phyloP scores from a whole-genome alignment of 441 rosid genomes.

The Pelargonium fulgidum region DNA sequence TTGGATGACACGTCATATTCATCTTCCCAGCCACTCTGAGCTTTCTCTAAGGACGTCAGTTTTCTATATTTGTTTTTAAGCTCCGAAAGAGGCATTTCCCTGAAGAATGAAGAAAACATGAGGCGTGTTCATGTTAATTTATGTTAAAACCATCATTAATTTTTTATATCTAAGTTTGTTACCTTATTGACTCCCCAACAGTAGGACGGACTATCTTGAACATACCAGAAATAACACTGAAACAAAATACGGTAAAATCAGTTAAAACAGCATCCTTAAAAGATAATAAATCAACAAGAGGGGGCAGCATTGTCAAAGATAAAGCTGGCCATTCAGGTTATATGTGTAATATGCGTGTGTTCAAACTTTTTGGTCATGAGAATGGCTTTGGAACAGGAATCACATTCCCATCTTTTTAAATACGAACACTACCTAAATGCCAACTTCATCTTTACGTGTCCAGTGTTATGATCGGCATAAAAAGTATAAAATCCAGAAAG shows the following conservation, averaged over 20 bases:
- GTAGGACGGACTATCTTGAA: constrained; percentile 91
- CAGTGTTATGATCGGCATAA: background rate
- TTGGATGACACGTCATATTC: constrained; percentile 89
- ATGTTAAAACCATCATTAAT: constrained; percentile 11
- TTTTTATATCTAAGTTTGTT: constrained; percentile 13
- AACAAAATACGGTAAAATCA: constrained; percentile 23
- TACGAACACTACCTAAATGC: background rate
- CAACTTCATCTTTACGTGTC: background rate
- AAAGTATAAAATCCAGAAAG: background rate
- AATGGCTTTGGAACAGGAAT: too few species aligned
- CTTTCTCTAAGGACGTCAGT: constrained; percentile 66
- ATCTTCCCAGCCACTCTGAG: constrained; percentile 85
- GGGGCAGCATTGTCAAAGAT: background rate
- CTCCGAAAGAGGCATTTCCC: constrained; percentile 89
- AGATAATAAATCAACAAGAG: background rate
- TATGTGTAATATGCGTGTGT: too few species aligned
- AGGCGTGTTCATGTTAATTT: constrained; percentile 12
- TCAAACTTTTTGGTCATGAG: too few species aligned
- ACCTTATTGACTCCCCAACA: constrained; percentile 96
- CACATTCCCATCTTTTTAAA: too few species aligned
- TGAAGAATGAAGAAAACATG: constrained; percentile 24
- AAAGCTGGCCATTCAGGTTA: background rate
- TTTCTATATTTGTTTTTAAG: constrained; percentile 78
- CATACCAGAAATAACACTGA: constrained; percentile 73
- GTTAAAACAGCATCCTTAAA: background rate